Base-by-base conservation (phyloP, 1,139 yeast genomes). In the Taphrina confusa region DNA sequence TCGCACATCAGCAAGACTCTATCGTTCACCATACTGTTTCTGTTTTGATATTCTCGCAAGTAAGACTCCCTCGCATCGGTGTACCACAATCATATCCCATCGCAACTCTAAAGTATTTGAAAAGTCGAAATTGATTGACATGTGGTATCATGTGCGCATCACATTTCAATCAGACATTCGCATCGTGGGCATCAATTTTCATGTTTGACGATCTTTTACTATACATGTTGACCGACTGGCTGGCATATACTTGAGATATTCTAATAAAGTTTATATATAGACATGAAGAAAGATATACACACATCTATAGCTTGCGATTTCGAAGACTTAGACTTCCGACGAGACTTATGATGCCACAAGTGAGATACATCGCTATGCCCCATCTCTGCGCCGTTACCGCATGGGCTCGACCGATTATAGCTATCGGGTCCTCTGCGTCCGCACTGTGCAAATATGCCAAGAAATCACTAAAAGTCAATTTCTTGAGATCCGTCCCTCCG, bases 271-370 rank as follows among this genome's bases (percentile, higher is more conserved):
- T 18, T 37, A 37, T 16, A 37, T 18, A 18, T 37, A 37, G 1
- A 37, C 9, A 18, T 18, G 3, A 4, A 6, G 42, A 18, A 2
- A 37, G 18, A 18, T 18, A 4, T 9, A 18, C 4, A 2, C 2
- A 18, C 42, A 14, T 18, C 20, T 25, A 37, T 2, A 37, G 25
- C n/a, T 18, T 37, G 3, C n/a, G 6, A 18, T 37, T 37, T 37
- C 25, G 42, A 9, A 37, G 2, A 6, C 9, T 4, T 11, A 37
- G 9, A 18, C 42, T 37, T 22, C 25, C 42, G 9, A n/a, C 3
- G 6, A 37, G 42, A 37, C 42, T 37, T 22, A 37, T 16, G 42
- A 37, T 3, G 25, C 42, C 42, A 37, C 42, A 37, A 1, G 42
- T n/a, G 25, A 37, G 23, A n/a, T 37, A 37, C 42, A 37, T 37